Evolutionary conservation across 495 filamentous ascomycete genomes (phyloP), one percentile per base, ranked within the genome.

Genomic region (Staphylotrichum longicolle): DNA sequence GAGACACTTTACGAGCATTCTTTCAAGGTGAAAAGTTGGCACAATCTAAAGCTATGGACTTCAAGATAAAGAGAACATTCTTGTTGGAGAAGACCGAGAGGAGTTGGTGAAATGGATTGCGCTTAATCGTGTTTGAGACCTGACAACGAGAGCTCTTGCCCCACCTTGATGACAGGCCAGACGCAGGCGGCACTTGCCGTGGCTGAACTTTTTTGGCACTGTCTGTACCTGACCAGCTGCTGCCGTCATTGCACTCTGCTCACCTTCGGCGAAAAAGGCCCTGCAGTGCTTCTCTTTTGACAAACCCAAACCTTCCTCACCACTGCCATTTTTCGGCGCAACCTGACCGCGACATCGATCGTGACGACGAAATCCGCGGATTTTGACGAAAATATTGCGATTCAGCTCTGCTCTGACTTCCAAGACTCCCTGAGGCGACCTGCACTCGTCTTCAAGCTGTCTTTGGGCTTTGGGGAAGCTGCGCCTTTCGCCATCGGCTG

Each of bases 371-470:
- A n/a, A 51, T 27, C 20, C 33, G 40, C 34, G 9, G 7, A 44
- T 53, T 53, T 55, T 53, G 14, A 40, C 54, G 27, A 42, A 11
- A 27, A 32, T 14, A n/a, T 12, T 47, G 47, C 15, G 5, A 48
- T n/a, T 12, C 10, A 15, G 15, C 30, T 46, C 27, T 42, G 34
- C 41, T 54, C 37, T 27, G 44, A 39, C 5, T 54, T 27, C 15
- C 33, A 44, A 44, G 37, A 45, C 54, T 35, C 40, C 50, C 60
- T 60, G 60, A 65, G 69, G 56, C 71, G 71, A 71, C 72, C 72
- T 75, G 72, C 72, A 73, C 72, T 70, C 71, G 72, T 67, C 69
- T 68, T 67, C 58, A 20, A 49, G 60, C 58, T 54, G 61, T 70
- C 60, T 62, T 57, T 48, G 46, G 56, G 46, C 62, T 39, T 59